Evolutionary conservation across 148 eudicot genomes (phyloP), one percentile per base, ranked within the genome.

Genomic region (Amaranthus palmeri): DNA sequence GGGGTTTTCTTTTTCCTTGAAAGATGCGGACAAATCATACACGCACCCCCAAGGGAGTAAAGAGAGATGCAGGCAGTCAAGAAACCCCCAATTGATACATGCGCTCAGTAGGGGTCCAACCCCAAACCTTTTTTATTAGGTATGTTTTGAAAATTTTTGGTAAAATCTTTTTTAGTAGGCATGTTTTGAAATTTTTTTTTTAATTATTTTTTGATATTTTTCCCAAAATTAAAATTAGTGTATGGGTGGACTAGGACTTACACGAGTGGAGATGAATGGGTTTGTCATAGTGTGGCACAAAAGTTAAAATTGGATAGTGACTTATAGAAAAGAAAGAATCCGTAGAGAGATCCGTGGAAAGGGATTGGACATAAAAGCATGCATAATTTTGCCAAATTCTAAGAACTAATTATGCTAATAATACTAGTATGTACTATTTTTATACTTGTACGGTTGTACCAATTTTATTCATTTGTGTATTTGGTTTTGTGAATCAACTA

Each of bases 341-440:
- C 73, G 65, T 46, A 76, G 69, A 67, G 70, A 76, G 76, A 80
- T 80, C 67, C 77, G 69, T 76, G 79, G 79, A 76, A 80, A 80
- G 61, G 67, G 77, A 80, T 72, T 54, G 74, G 55, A 80, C 77
- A 57, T 4, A 71, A 57, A 46, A 57, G 53, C 63, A 17, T 41
- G 60, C 77, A 49, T 25, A 63, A 51, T 47, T 59, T 72, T 67
- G 50, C 49, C 73, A 62, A 42, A 43, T 69, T 65, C 72, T 15
- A 54, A 11, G 14, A 61, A 13, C 43, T 79, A 78, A 74, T 74
- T 59, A 79, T 79, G 52, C 25, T 56, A 42, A 53, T 53, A 48
- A 59, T 72, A 72, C 68, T 42, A 13, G 36, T 25, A 25, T 4
- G 65, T 42, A 13, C 48, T 13, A 5, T 4, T 11, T 11, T 9